A percentile compares a stretch with the other conserved stretches of the same genome.
Evolutionary conservation across 2,329 filamentous ascomycete genomes (phyloP).

Genomic region (Atkinsonella hypoxylon): DNA sequence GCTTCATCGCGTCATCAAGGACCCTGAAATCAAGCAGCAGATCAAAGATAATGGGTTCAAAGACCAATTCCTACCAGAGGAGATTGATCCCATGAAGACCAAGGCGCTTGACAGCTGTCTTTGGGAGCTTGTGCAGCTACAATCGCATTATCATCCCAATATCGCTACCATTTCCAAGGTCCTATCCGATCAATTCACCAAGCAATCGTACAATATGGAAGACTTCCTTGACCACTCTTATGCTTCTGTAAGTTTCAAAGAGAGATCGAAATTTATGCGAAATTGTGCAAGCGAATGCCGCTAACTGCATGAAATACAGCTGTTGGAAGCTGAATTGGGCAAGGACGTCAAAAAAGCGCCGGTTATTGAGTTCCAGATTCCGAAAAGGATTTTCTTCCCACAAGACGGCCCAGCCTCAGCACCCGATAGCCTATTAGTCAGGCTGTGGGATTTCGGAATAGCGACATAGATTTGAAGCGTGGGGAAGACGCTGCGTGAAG

Average conservation of each 20-base stretch:
- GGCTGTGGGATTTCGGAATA: slow-evolving; percentile 46
- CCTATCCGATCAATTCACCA: slow-evolving; percentile 93
- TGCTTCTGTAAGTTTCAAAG: slow-evolving; percentile 48
- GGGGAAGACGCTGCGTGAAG: background rate
- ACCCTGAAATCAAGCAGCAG: slow-evolving; percentile 42
- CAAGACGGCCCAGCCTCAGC: slow-evolving; percentile 34
- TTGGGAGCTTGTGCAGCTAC: slow-evolving; percentile 88
- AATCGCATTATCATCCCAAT: slow-evolving; percentile 93
- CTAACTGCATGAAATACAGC: slow-evolving; percentile 28
- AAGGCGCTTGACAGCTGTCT: slow-evolving; percentile 81
- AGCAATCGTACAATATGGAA: slow-evolving; percentile 87
- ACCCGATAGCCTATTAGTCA: slow-evolving; percentile 44
- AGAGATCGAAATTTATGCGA: background rate
- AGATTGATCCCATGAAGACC: slow-evolving; percentile 75
- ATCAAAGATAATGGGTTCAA: slow-evolving; percentile 47
- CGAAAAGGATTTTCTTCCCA: slow-evolving; percentile 62
- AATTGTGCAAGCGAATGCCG: background rate
- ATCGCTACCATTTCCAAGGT: slow-evolving; percentile 90
- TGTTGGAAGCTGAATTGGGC: slow-evolving; percentile 72
- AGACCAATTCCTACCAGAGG: slow-evolving; percentile 67
- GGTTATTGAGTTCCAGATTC: slow-evolving; percentile 88
- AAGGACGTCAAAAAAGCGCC: slow-evolving; percentile 79
- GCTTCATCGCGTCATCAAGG: slow-evolving; percentile 67
- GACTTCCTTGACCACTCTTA: slow-evolving; percentile 97
- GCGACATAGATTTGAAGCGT: slow-evolving; percentile 1